Base-by-base conservation (phyloP, 2,329 filamentous ascomycete genomes). In the Graphilbum ipis-grandicollis region DNA sequence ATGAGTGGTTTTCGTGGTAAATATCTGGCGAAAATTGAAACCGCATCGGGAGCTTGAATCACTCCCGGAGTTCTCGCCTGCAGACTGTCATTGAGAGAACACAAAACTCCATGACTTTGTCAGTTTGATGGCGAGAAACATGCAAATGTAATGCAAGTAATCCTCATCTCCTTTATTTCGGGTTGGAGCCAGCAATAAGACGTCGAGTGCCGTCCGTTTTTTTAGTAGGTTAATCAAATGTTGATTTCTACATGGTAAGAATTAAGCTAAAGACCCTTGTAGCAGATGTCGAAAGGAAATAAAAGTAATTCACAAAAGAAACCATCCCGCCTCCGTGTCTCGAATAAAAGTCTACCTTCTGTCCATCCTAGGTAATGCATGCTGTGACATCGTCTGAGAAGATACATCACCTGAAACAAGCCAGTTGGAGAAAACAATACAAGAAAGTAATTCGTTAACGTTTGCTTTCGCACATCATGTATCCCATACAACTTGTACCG, bases 121-220 rank as follows among this genome's bases (percentile, higher is more conserved):
- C 66, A 73, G 78, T 86, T 86, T 88, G 79, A 86, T 78, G 78
- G 75, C 72, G 75, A 84, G 79, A 66, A 44, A 86, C 77, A 88
- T 68, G 10, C 19, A 17, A n/a, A n/a, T n/a, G n/a, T 25, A 25
- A 8, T 13, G 23, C 13, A 25, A 13, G 23, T 13, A 25, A 13
- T 25, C 23, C 23, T 8, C 7, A 7, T 25, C 23, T 25, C n/a
- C n/a, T n/a, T n/a, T n/a, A n/a, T n/a, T n/a, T n/a, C n/a, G n/a
- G n/a, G n/a, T n/a, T n/a, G n/a, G n/a, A n/a, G n/a, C n/a, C n/a
- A n/a, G n/a, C n/a, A 25, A 13, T 8, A n/a, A n/a, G n/a, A n/a
- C n/a, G n/a, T n/a, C n/a, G n/a, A n/a, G n/a, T n/a, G n/a, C n/a
- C n/a, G n/a, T n/a, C n/a, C n/a, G n/a, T n/a, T n/a, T n/a, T n/a